Percentiles rank a stretch among this genome's conserved stretches.
These are phyloP conservation scores for Mycena vulgaris DNA, from an alignment of 768 basidiomycete genomes.

Conservation along the genomic window DNA sequence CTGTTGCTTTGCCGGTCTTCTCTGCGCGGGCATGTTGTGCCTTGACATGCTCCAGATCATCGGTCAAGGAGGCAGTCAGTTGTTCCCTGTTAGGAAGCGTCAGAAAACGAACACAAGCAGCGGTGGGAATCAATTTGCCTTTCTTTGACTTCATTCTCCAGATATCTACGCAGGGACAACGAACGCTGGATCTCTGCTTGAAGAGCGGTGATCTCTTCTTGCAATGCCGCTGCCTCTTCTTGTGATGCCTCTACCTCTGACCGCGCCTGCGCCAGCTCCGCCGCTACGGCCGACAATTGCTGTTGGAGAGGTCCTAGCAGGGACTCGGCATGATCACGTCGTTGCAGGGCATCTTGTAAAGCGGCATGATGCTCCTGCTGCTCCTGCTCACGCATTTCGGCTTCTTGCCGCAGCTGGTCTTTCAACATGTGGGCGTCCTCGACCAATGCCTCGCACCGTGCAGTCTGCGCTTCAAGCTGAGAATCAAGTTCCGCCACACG, in stretches of 20 bases:
- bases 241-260: constrained; percentile 54
- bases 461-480: constrained; percentile 53
- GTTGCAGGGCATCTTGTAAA: constrained; percentile 48
- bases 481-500: constrained; percentile 53
- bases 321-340: constrained; percentile 50
- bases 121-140: constrained; percentile 57
- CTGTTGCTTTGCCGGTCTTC: constrained; percentile 71
- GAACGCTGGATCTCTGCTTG: constrained; percentile 78
- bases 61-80: constrained; percentile 55
- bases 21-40: constrained; percentile 67
- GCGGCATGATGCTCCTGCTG: constrained; percentile 44
- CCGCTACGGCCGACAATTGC: constrained; percentile 53
- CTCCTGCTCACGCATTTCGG: constrained; percentile 52
- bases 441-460: constrained; percentile 55
- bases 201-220: constrained; percentile 70
- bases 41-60: constrained; percentile 58
- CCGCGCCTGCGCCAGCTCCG: constrained; percentile 60
- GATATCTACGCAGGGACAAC: constrained; percentile 70
- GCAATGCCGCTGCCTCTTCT: constrained; percentile 67
- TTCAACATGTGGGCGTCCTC: constrained; percentile 57
- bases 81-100: constrained; percentile 59
- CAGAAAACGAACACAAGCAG: constrained; percentile 21
- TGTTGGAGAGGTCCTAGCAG: constrained; percentile 52
- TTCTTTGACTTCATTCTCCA: constrained; percentile 77
- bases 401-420: constrained; percentile 56